Conservation (phyloP, 129 eudicot genomes). For the Escallonia rubra region DNA sequence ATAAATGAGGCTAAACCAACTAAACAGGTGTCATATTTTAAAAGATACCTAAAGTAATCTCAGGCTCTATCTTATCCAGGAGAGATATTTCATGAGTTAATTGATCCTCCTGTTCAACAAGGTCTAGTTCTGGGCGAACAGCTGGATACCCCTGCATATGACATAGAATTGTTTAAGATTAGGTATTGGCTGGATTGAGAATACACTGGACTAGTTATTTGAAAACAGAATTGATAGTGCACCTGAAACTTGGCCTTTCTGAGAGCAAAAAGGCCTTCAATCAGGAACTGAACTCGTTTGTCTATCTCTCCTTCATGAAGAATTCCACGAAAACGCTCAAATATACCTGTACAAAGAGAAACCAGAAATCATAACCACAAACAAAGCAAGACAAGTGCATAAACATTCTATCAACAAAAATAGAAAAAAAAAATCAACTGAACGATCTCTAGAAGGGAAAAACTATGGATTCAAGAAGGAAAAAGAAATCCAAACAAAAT, state of each 20-base stretch:
- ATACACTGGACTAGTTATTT: not conserved
- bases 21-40: not conserved
- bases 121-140: conserved; percentile 89
- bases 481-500: too few relatives aligned
- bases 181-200: not conserved
- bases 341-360: conserved; percentile 49
- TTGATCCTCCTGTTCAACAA: conserved; percentile 93
- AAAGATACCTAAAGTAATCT: conserved; percentile 57
- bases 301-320: conserved; percentile 99
- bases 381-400: too few relatives aligned
- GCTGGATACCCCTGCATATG: conserved; percentile 77
- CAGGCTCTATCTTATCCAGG: conserved; percentile 69
- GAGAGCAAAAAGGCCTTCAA: conserved; percentile 91
- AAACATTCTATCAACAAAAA: too few relatives aligned
- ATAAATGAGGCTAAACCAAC: not conserved
- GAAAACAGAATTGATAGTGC: not conserved
- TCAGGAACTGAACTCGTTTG: conserved; percentile 84
- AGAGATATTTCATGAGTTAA: conserved; percentile 89
- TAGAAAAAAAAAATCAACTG: too few relatives aligned
- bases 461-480: too few relatives aligned
- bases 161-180: conserved; percentile 1
- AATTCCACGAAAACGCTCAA: conserved; percentile 97
- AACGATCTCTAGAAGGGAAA: too few relatives aligned
- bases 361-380: not conserved
- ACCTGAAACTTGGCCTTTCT: conserved; percentile 97